Evolutionary conservation across 768 basidiomycete genomes (phyloP).

Genomic region (Leccinum incarnatum): DNA sequence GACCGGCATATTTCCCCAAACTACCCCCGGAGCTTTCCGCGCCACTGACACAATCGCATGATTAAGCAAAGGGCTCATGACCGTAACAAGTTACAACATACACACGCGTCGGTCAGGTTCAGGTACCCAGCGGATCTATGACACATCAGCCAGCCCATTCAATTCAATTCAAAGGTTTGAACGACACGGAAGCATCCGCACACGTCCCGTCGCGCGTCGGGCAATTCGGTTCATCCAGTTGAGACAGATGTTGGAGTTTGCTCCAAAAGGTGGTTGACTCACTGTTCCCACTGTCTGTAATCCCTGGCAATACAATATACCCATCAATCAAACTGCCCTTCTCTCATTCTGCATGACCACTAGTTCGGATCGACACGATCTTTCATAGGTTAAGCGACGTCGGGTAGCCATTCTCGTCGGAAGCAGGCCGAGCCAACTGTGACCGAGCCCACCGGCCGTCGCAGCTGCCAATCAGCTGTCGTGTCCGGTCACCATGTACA

Average conservation of each 20-base stretch:
- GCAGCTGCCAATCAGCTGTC: background rate
- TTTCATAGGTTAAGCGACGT: background rate
- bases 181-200: background rate
- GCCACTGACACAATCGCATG: background rate
- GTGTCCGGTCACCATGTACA: background rate
- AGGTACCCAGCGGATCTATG: background rate
- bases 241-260: background rate
- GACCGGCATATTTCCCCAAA: background rate
- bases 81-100: background rate
- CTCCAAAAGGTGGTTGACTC: background rate
- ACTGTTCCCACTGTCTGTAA: background rate
- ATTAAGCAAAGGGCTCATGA: background rate
- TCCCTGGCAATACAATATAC: background rate
- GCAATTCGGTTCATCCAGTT: background rate
- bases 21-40: background rate
- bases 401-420: background rate
- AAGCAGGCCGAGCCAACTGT: background rate
- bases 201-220: background rate
- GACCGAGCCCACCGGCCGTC: background rate
- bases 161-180: background rate
- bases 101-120: background rate
- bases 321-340: background rate
- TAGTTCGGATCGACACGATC: background rate
- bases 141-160: background rate
- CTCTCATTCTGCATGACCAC: background rate